These are phyloP conservation scores for Amylocarpus encephaloides DNA, from an alignment of 2,329 filamentous ascomycete species.

Conservation along the genomic window DNA sequence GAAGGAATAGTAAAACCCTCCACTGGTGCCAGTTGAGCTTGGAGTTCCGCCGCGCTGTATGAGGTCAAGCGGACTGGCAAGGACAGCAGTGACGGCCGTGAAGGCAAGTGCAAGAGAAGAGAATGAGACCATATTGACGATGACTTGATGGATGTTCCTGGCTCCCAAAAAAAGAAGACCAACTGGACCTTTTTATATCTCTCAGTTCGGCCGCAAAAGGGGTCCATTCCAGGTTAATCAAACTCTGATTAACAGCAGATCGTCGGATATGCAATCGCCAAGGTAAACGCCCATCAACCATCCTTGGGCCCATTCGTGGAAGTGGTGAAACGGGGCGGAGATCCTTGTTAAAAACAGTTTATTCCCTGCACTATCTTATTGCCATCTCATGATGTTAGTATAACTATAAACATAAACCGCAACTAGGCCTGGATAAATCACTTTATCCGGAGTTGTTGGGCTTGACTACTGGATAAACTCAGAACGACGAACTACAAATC, in stretches of 20 bases:
- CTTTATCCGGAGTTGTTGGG: too few relatives aligned
- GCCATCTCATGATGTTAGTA: too few relatives aligned
- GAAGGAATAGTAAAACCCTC: constrained; percentile 55
- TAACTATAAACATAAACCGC: too few relatives aligned
- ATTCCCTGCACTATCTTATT: too few relatives aligned
- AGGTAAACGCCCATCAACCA: too few relatives aligned
- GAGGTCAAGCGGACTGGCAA: constrained; percentile 12
- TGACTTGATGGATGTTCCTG: neutral
- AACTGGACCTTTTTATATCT: neutral
- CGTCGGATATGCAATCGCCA: neutral
- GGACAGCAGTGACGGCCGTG: constrained; percentile 7
- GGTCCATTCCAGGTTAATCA: neutral
- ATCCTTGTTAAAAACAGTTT: too few relatives aligned
- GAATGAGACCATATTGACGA: constrained; percentile 20
- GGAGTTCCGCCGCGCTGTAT: constrained; percentile 32
- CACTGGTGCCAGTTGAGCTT: constrained; percentile 45
- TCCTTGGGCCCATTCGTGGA: too few relatives aligned
- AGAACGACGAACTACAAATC: too few relatives aligned
- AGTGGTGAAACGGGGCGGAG: too few relatives aligned
- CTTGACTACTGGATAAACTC: too few relatives aligned
- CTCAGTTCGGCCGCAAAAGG: neutral
- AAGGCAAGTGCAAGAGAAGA: constrained; percentile 16
- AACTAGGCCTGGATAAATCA: too few relatives aligned
- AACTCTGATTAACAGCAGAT: neutral
- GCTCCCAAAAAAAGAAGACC: neutral